Evolutionary conservation across 371 early-diverging fungal species (phyloP), one percentile per base, ranked within the genome.

Genomic region (Capillidium heterosporum): DNA sequence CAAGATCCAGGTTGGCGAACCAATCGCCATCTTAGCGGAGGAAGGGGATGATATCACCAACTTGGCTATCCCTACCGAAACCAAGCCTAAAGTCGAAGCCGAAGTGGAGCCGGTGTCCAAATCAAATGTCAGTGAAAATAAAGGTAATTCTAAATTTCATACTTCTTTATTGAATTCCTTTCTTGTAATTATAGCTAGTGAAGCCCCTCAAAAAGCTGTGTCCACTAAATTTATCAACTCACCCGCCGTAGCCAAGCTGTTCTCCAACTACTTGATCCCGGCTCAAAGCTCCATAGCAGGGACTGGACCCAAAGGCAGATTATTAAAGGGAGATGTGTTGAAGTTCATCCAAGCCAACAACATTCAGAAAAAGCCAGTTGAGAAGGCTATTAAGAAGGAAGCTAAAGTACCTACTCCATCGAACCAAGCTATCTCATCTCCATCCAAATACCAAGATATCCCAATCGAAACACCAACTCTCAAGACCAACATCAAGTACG

Each of bases 321-420:
- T 95, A 59, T 69, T 90, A 53, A 91, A 95, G 80, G 74, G 80
- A 24, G 98, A 98, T 67, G 84, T 95, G 29, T 80, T 84, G 67
- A 69, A 65, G 65, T 89, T 65, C 64, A 77, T 74, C 59, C 66
- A 64, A 56, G 69, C 68, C 65, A 44, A 32, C 24, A 53, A 40
- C 13, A 50, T 50, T 31, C 51, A 23, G 17, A 50, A 24, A n/a
- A 40, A n/a, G 40, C 10, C 10, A 50, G 51, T 24, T 11, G 27
- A 50, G 31, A 23, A 26, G 31, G 13, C 29, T 50, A 21, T 10
- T 17, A 10, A 11, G 17, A 50, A 17, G 31, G 27, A 23, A 27
- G 31, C n/a, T 40, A 40, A 40, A n/a, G 40, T 40, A 40, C 10
- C 10, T 13, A 13, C 10, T 40, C 40, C n/a, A 40, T n/a, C n/a